Evolutionary conservation across 108 stramenopile genomes (phyloP), one percentile per base, ranked within the genome.

Genomic region (Skeletonema marinoi): DNA sequence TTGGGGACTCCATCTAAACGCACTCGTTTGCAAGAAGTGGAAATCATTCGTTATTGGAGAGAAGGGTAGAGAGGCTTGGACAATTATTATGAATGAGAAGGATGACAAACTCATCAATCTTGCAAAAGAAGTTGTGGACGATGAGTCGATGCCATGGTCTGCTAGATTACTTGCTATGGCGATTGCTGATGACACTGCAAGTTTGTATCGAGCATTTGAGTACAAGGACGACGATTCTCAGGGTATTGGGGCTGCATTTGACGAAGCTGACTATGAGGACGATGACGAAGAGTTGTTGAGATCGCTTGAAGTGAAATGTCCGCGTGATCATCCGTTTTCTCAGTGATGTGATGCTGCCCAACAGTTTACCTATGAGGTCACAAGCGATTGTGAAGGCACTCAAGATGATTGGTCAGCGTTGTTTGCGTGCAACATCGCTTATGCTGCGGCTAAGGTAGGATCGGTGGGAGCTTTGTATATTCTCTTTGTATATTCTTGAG

Each of bases 21-120:
- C 39, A 14, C 32, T 73, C 4, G 72, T 73, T 12, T 66, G 72
- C 64, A 73, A 73, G 21, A 65, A 65, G 17, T 73, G 72, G 72
- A 66, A 65, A 65, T 65, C 63, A 5, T 42, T 73, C 32, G 63
- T 73, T 39, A 14, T 73, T 3, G 72, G 72, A 16, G 14, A 73
- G 63, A 13, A 73, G 25, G 72, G 72, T 5, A 30, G 25, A 25
- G 44, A 73, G 30, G 31, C 21, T 11, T 73, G 62, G 72, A 73
- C 7, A 30, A 17, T 44, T 13, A 7, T 42, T 14, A 36, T n/a
- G 14, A 66, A 65, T 39, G 65, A 65, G 25, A 9, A n/a, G 25
- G 19, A 30, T 4, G 63, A 46, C 1, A 54, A 58, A 10, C 25
- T 25, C 25, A 58, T 58, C 19, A 25, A 21, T 25, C 19, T 58